Base-by-base conservation (phyloP, 345 rosid genomes). In the Acer yangbiense region DNA sequence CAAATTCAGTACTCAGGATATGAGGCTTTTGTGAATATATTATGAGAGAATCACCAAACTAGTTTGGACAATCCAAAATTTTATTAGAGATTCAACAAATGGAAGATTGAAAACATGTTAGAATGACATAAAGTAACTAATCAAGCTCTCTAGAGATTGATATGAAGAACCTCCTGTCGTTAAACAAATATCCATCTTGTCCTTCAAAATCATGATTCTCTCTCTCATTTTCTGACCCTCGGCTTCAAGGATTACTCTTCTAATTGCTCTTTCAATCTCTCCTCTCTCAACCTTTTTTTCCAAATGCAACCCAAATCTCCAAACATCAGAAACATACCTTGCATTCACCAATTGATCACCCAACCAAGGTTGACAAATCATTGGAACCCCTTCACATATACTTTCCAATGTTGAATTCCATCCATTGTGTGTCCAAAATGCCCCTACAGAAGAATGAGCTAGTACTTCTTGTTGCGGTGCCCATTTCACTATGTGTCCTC, bases 331-430 rank as follows among this genome's bases (percentile, higher is more conserved):
- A 27, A 86, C 69, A 32, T 78, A 86, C 78, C 92, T 86, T 2
- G 93, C 82, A 64, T 90, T 89, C 27, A 83, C 83, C 65, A 6
- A 71, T 66, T 93, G 94, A 85, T 95, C 98, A 18, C 86, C 83
- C 50, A 89, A 90, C 72, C 82, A 76, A 0, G 97, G 91, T 39
- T 87, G 85, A 17, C 95, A 95, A 60, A 94, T 88, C 97, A 93
- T 86, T 1, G 97, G 95, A n/a, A 88, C 92, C 23, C 91, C 89
- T 67, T 88, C 90, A 27, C 85, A 84, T 72, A 93, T 75, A 68
- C 90, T 87, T 72, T 94, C 97, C 77, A 88, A 18, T 2, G 88
- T 84, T 1, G 94, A 92, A 77, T 94, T 94, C 96, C 93, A 92
- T 4, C 94, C 96, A 46, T 80, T 65, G 61, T 90, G 97, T 0